phyloP scores from a whole-genome alignment of 768 basidiomycete species.

The Pisolithus sp. region DNA sequence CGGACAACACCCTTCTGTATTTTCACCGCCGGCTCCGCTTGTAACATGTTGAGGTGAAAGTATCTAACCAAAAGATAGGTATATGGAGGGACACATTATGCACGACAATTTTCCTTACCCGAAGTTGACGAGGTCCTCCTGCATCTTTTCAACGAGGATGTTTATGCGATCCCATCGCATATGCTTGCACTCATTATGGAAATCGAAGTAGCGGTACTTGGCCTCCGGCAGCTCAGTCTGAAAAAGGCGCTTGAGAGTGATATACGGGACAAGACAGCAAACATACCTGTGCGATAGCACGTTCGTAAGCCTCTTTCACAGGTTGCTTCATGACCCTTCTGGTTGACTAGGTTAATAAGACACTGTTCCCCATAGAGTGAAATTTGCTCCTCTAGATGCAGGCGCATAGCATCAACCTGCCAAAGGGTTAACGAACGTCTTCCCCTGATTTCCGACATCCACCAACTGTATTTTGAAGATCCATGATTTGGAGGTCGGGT shows the following conservation, averaged over 20 bases:
- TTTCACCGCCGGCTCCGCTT: slow-evolving; percentile 37
- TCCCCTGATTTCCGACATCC: background rate
- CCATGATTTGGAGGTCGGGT: slow-evolving; percentile 96
- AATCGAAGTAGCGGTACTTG: slow-evolving; percentile 94
- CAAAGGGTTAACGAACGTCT: slow-evolving; percentile 1
- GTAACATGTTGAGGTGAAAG: slow-evolving; percentile 59
- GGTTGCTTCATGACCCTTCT: slow-evolving; percentile 89
- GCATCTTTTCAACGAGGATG: slow-evolving; percentile 68
- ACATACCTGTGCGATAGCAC: slow-evolving; percentile 56
- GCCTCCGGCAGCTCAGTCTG: slow-evolving; percentile 62
- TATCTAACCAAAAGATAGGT: slow-evolving; percentile 43
- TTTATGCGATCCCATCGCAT: slow-evolving; percentile 95
- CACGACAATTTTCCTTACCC: slow-evolving; percentile 39
- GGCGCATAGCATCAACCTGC: slow-evolving; percentile 63
- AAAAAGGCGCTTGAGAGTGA: background rate
- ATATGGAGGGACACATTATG: background rate
- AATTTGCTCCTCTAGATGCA: slow-evolving; percentile 71
- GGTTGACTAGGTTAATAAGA: slow-evolving; percentile 89
- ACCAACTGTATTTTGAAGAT: slow-evolving; percentile 76
- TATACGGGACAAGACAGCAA: background rate
- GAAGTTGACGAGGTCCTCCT: slow-evolving; percentile 60
- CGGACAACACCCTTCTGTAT: slow-evolving; percentile 76
- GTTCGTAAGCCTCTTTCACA: slow-evolving; percentile 93
- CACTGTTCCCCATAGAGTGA: slow-evolving; percentile 70
- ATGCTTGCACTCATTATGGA: slow-evolving; percentile 89